phyloP scores from a whole-genome alignment of 2,329 filamentous ascomycete species.

The Emergomyces africanus region DNA sequence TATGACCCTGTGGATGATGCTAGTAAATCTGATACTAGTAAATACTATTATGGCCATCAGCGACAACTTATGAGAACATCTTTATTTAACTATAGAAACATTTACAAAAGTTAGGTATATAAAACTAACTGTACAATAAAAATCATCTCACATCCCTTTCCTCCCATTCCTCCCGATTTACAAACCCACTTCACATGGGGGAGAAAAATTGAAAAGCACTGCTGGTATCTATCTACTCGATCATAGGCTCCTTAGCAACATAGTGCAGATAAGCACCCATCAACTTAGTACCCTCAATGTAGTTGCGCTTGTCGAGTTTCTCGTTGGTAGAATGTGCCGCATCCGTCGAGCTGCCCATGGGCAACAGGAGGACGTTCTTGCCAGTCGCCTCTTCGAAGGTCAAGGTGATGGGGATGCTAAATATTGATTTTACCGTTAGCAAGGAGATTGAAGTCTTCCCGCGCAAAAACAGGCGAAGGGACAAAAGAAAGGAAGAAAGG shows the following conservation, averaged over 20 bases:
- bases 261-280: conserved; percentile 93
- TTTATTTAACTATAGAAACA: background rate
- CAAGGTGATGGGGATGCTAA: conserved; percentile 92
- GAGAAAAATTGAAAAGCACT: background rate
- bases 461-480: background rate
- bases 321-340: conserved; percentile 97
- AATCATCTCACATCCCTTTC: background rate
- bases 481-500: conserved; percentile 10
- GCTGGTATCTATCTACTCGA: background rate
- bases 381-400: conserved; percentile 96
- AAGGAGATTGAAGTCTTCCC: conserved; percentile 7
- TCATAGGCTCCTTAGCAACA: conserved; percentile 72
- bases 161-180: background rate
- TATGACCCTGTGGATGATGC: no score
- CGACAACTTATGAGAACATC: background rate
- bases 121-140: background rate
- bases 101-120: background rate
- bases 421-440: conserved; percentile 8
- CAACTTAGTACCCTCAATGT: conserved; percentile 95
- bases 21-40: no score
- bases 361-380: conserved; percentile 91
- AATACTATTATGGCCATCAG: no score
- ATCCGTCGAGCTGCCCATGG: conserved; percentile 96
- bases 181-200: background rate
- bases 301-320: conserved; percentile 93